Evolutionary conservation across 2,329 filamentous ascomycete species (phyloP).

Genomic region (Monilinia laxa): DNA sequence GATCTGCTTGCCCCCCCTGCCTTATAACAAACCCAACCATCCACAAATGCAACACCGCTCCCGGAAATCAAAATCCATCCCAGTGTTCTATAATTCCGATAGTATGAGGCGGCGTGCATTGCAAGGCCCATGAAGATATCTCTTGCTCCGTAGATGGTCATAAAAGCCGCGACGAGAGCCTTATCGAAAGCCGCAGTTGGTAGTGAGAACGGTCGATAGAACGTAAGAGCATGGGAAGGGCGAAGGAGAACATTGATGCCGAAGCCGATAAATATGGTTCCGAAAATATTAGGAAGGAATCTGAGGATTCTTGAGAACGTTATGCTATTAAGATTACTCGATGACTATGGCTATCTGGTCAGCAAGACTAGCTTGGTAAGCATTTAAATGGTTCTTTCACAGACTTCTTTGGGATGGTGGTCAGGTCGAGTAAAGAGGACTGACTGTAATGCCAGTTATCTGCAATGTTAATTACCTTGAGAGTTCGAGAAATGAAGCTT

Average conservation of each 20-base stretch:
- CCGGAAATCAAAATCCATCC: slow-evolving; percentile 47
- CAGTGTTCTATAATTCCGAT: slow-evolving; percentile 44
- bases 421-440: not conserved
- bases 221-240: slow-evolving; percentile 38
- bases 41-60: slow-evolving; percentile 46
- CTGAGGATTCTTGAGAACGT: slow-evolving; percentile 3
- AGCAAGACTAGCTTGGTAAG: not conserved
- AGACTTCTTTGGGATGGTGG: not conserved
- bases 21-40: slow-evolving; percentile 47
- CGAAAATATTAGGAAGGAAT: slow-evolving; percentile 22
- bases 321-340: not conserved
- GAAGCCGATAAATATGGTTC: slow-evolving; percentile 38
- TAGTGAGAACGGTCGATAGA: slow-evolving; percentile 39
- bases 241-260: slow-evolving; percentile 44
- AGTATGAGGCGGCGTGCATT: slow-evolving; percentile 42
- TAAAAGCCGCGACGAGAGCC: slow-evolving; percentile 46
- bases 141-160: slow-evolving; percentile 49
- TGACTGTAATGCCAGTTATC: not conserved
- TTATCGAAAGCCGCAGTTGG: not conserved
- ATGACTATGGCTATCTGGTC: not conserved
- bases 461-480: not conserved
- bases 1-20: slow-evolving; percentile 47
- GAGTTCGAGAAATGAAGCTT: not conserved
- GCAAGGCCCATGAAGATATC: slow-evolving; percentile 51
- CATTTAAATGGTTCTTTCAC: not conserved